These are phyloP conservation scores for Ulmus americana DNA, from an alignment of 331 rosid genomes.

Conservation along the genomic window DNA sequence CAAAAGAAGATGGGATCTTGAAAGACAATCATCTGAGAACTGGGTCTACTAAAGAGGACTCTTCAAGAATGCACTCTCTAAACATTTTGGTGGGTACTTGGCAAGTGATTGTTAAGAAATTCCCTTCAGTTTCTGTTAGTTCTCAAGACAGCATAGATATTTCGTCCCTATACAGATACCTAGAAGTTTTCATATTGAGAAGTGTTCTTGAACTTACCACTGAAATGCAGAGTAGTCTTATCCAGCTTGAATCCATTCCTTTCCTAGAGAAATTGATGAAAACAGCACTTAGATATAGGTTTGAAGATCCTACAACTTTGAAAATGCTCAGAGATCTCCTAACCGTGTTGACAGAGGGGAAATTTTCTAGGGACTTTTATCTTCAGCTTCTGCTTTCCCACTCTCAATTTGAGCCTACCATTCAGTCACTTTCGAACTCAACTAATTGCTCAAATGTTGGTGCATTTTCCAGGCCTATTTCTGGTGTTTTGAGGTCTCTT, in stretches of 20 bases:
- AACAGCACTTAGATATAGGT: conserved; percentile 65
- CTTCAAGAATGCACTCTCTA: conserved; percentile 42
- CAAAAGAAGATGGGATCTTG: conserved; percentile 29
- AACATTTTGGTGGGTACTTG: conserved; percentile 58
- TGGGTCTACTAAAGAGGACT: conserved; percentile 26
- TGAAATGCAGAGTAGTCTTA: conserved; percentile 44
- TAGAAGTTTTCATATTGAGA: conserved; percentile 56
- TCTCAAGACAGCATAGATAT: conserved; percentile 30
- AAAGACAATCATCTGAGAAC: conserved; percentile 31
- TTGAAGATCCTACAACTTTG: conserved; percentile 59
- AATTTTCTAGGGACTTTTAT: conserved; percentile 43
- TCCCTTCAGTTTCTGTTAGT: conserved; percentile 38
- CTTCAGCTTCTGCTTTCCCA: conserved; percentile 74
- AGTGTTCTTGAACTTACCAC: conserved; percentile 47
- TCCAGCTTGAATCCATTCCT: conserved; percentile 48
- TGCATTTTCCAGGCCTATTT: conserved; percentile 55
- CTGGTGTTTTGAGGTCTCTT: conserved; percentile 65
- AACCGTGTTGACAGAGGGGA: conserved; percentile 46
- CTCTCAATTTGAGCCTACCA: conserved; percentile 72
- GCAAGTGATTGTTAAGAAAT: conserved; percentile 54
- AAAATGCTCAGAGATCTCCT: conserved; percentile 47
- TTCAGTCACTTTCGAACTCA: conserved; percentile 37
- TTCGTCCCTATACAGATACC: conserved; percentile 42
- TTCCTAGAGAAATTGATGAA: conserved; percentile 62
- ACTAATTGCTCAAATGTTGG: conserved; percentile 38